Evolutionary conservation across 257 asterid species (phyloP), one percentile per base, ranked within the genome.

Genomic region (Plectranthus barbatus): DNA sequence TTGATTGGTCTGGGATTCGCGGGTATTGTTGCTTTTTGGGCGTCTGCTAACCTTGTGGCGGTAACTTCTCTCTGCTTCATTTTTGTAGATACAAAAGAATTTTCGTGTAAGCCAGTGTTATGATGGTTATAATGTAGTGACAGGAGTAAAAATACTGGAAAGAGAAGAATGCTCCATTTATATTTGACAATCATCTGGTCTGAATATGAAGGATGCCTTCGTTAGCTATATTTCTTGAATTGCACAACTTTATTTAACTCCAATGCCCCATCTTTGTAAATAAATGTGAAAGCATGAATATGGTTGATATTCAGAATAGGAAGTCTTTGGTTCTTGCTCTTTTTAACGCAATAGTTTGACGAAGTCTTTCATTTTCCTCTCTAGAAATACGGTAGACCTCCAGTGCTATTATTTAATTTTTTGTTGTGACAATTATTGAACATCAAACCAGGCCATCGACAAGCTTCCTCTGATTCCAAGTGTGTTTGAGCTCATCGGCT

Each of bases 1-100:
- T 72, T 92, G 69, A 33, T 92, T 52, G 98, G 97, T 64, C 71
- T 92, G 73, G 97, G 98, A 77, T 86, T 92, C 70, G 87, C 97
- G 1, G 87, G 93, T 5, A 65, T 86, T 58, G 91, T 80, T 58
- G 97, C 69, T 50, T 60, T 89, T n/a, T 89, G 98, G 98, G 91
- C 95, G 5, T 53, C 93, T 7, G 47, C 66, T 52, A 92, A 86
- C 76, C 76, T 92, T 57, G 56, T 84, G 15, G 10, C 83, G 78
- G 97, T 92, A 89, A 74, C 41, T 72, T 48, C 40, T 55, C 41
- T 48, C 23, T 48, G 62, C 51, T 54, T 40, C 46, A 48, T 29
- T 56, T 7, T 23, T 73, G 11, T 20, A 37, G 56, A 37, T 64
- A 0, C 14, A 10, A 3, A 36, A 48, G 21, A 23, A 42, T 9